phyloP scores from a whole-genome alignment of 768 basidiomycete species.

The Lactarius sp. region DNA sequence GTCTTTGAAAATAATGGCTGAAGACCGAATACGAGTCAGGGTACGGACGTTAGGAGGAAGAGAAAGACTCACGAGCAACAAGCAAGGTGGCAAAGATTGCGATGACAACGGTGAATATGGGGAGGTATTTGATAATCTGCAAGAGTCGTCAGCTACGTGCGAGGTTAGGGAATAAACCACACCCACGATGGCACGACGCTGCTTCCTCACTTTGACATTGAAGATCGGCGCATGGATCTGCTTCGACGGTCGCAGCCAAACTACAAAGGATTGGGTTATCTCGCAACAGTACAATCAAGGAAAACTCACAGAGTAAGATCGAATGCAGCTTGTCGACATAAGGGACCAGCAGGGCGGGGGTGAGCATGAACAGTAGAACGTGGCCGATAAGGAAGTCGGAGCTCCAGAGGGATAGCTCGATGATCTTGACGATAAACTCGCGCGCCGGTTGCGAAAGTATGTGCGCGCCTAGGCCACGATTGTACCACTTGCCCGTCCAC shows the following conservation, averaged over 20 bases:
- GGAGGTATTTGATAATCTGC: conserved; percentile 81
- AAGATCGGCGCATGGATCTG: conserved; percentile 92
- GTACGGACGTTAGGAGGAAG: too few relatives aligned
- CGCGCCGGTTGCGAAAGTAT: conserved; percentile 94
- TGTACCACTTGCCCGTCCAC: conserved; percentile 99
- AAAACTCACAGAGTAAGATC: conserved; percentile 80
- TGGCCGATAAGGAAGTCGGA: conserved; percentile 90
- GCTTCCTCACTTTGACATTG: conserved; percentile 82
- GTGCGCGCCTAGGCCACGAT: conserved; percentile 83
- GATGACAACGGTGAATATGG: conserved; percentile 67
- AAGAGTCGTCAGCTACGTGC: not conserved
- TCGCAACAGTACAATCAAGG: conserved; percentile 1
- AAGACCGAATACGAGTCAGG: too few relatives aligned
- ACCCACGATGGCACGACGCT: conserved; percentile 85
- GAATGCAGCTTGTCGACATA: conserved; percentile 87
- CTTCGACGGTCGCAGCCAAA: conserved; percentile 94
- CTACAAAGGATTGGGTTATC: conserved; percentile 37
- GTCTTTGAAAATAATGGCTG: too few relatives aligned
- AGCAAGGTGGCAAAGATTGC: conserved; percentile 72
- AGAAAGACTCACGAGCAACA: conserved; percentile 59
- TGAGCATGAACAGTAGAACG: conserved; percentile 81
- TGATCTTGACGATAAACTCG: conserved; percentile 97
- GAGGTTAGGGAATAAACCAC: not conserved
- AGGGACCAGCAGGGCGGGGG: conserved; percentile 79
- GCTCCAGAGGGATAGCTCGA: conserved; percentile 95